Evolutionary conservation across 2,329 filamentous ascomycete species (phyloP), one percentile per base, ranked within the genome.

Genomic region (Penicillium sp.): DNA sequence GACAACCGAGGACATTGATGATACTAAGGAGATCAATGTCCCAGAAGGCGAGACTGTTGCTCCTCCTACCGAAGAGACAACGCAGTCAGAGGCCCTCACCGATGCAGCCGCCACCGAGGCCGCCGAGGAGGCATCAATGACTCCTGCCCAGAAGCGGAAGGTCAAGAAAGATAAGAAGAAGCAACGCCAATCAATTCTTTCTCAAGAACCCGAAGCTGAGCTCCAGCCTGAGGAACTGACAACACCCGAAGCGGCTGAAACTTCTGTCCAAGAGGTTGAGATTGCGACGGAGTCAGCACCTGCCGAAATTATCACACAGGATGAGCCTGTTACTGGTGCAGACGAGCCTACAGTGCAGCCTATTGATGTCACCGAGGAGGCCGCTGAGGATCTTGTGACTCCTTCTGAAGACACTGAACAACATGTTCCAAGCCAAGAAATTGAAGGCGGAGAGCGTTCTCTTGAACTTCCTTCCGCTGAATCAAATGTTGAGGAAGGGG

Each of bases 91-190:
- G n/a, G 17, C 10, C 3, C n/a, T 48, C 2, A 33, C n/a, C 15
- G 17, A 51, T 46, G 37, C 29, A 23, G 45, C 29, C 21, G 21
- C 15, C 15, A 35, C 2, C 3, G 46, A 48, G 21, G 9, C 31
- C 21, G 8, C 29, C 1, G 46, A 48, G 23, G 46, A 48, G 19
- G 46, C 29, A 12, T 7, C 13, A 12, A 35, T 48, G 46, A 48
- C 46, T 17, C 46, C 46, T n/a, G 19, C 46, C 12, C 46, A 48
- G 62, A 64, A 38, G 31, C 50, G 13, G 29, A 48, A 62, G 52
- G 68, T 62, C 58, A 71, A 71, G 50, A 71, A 71, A 33, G 60
- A 70, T 35, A 69, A 63, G 56, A 65, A 71, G 53, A 67, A 69
- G 55, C 60, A 68, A 35, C 65, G 62, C 17, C 52, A 67, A 50